Conservation (phyloP, 2,329 filamentous ascomycete species). For the Cucurbitaria berberidis region DNA sequence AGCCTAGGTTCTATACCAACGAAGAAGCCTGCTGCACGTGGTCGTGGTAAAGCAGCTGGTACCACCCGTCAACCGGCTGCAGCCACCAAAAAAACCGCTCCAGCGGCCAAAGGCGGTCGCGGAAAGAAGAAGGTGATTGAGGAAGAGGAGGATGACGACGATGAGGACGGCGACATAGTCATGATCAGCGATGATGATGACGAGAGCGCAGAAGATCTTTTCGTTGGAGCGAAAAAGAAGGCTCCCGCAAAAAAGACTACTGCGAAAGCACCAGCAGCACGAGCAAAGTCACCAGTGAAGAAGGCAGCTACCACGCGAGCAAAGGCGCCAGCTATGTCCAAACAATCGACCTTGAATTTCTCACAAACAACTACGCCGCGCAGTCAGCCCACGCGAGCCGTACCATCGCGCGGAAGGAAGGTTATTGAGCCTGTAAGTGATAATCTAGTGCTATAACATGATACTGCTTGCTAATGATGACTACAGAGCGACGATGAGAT, state of each 20-base stretch:
- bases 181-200: conserved; percentile 55
- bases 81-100: conserved; percentile 41
- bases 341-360: conserved; percentile 52
- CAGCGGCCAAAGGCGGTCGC: conserved; percentile 44
- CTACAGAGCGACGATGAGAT: conserved; percentile 51
- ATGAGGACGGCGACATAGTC: conserved; percentile 48
- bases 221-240: conserved; percentile 46
- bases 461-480: conserved; percentile 9
- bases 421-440: conserved; percentile 50
- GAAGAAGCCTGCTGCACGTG: conserved; percentile 52
- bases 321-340: conserved; percentile 27
- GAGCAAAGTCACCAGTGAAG: conserved; percentile 36
- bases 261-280: conserved; percentile 24
- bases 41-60: conserved; percentile 53
- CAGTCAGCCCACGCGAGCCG: conserved; percentile 36
- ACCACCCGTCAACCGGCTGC: conserved; percentile 40
- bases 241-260: conserved; percentile 37
- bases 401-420: conserved; percentile 35
- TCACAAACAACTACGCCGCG: conserved; percentile 47
- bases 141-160: conserved; percentile 53
- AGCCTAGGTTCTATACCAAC: conserved; percentile 37
- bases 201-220: conserved; percentile 55
- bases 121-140: conserved; percentile 52
- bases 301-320: conserved; percentile 29
- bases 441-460: too few species aligned